phyloP scores from a whole-genome alignment of 2,329 filamentous ascomycete species.

The Trichoderma atrobrunneum region DNA sequence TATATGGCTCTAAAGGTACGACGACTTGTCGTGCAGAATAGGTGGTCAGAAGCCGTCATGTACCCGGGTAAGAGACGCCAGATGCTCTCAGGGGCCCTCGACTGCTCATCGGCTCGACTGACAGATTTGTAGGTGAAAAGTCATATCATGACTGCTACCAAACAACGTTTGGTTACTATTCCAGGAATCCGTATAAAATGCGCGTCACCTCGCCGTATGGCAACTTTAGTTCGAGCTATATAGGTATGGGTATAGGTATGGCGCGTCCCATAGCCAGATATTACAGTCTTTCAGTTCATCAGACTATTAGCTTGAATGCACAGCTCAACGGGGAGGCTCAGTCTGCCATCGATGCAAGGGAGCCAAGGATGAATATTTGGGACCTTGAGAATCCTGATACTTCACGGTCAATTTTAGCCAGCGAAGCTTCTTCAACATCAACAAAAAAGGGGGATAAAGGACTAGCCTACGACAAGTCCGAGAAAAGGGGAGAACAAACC shows the following conservation, averaged over 20 bases:
- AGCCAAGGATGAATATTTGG: constrained; percentile 20
- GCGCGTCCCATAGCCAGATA: not conserved
- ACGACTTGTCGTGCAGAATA: not conserved
- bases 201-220: not conserved
- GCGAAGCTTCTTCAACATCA: not conserved
- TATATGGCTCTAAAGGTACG: not conserved
- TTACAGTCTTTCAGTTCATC: constrained; percentile 14
- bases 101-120: not conserved
- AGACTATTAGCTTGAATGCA: constrained; percentile 18
- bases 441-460: not conserved
- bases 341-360: constrained; percentile 11
- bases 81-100: not conserved
- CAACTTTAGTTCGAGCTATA: not conserved
- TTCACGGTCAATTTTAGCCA: not conserved
- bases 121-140: constrained; percentile 31
- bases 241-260: not conserved
- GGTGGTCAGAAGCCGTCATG: not conserved
- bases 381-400: not conserved
- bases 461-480: not conserved
- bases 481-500: not conserved
- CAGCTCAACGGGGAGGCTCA: constrained; percentile 19
- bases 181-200: not conserved
- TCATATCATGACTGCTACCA: constrained; percentile 28
- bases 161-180: not conserved
- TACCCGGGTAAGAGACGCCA: not conserved